Evolutionary conservation across 2,329 filamentous ascomycete species (phyloP).

Genomic region (Fusarium buxicola): DNA sequence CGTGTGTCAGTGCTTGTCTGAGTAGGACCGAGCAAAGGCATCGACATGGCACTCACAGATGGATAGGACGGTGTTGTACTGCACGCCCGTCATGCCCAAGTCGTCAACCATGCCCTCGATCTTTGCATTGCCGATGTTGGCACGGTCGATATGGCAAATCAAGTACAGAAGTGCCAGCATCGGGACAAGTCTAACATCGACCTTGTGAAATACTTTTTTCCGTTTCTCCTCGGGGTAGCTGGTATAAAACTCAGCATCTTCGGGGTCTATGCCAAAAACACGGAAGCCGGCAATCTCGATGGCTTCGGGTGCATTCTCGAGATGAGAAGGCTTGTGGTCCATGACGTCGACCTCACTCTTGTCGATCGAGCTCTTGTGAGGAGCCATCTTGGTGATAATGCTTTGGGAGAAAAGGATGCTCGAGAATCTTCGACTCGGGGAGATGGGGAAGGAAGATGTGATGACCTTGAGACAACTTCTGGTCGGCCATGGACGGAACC

Average conservation of each 20-base stretch:
- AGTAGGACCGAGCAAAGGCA: accelerated
- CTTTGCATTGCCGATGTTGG: conserved; percentile 65
- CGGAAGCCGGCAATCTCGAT: conserved; percentile 40
- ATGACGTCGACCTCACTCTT: conserved; percentile 36
- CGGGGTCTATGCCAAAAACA: conserved; percentile 36
- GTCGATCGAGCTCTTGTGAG: conserved; percentile 37
- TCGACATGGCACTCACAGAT: conserved; percentile 74
- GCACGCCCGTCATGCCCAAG: conserved; percentile 62
- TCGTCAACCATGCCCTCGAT: conserved; percentile 55
- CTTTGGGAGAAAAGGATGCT: neutral
- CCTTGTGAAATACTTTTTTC: conserved; percentile 42
- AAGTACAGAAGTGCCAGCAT: conserved; percentile 68
- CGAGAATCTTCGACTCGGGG: neutral
- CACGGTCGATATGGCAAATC: conserved; percentile 66
- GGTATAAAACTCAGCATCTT: conserved; percentile 42
- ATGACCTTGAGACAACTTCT: conserved; percentile 6
- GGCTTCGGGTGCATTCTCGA: conserved; percentile 30
- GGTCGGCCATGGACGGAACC: neutral
- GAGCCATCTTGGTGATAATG: conserved; percentile 29
- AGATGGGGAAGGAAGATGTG: neutral
- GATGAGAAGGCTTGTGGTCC: conserved; percentile 30
- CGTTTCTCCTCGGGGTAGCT: conserved; percentile 38
- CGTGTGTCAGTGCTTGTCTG: neutral
- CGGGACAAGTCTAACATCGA: conserved; percentile 53
- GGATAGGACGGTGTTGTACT: conserved; percentile 67